phyloP scores from a whole-genome alignment of 768 basidiomycete genomes.

The Mycena venus region DNA sequence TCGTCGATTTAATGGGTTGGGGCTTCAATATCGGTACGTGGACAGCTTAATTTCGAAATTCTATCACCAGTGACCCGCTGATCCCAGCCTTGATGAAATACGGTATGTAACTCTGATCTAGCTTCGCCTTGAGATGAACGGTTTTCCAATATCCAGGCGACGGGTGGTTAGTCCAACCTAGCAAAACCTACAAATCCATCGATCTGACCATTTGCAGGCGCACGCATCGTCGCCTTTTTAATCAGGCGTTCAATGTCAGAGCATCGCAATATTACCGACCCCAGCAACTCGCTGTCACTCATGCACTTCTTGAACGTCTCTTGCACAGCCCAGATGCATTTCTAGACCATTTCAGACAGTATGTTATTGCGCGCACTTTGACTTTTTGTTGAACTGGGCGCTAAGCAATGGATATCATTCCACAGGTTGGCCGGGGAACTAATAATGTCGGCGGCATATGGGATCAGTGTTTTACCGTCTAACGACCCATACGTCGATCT shows the following conservation, averaged over 20 bases:
- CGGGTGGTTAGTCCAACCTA: background rate
- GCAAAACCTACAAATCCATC: background rate
- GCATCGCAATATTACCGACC: background rate
- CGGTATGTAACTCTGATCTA: background rate
- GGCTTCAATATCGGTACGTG: background rate
- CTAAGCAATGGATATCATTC: background rate
- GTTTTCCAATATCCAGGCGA: background rate
- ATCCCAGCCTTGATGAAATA: slow-evolving; percentile 10
- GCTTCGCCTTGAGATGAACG: background rate
- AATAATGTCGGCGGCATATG: slow-evolving; percentile 44
- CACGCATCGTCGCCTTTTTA: slow-evolving; percentile 10
- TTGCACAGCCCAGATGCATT: background rate
- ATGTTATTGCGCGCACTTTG: background rate
- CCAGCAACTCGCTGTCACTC: background rate
- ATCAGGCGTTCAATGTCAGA: slow-evolving; percentile 8
- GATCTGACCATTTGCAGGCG: background rate
- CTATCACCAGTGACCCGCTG: background rate
- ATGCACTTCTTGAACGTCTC: background rate
- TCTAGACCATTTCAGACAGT: background rate
- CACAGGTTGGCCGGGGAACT: slow-evolving; percentile 35
- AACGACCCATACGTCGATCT: slow-evolving; percentile 33
- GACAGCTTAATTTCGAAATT: background rate
- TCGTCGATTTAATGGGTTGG: slow-evolving; percentile 19
- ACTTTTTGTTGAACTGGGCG: no score
- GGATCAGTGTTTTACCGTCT: slow-evolving; percentile 29